These are phyloP conservation scores for Colletotrichum sp. DNA, from an alignment of 2,329 filamentous ascomycete species.

Conservation along the genomic window DNA sequence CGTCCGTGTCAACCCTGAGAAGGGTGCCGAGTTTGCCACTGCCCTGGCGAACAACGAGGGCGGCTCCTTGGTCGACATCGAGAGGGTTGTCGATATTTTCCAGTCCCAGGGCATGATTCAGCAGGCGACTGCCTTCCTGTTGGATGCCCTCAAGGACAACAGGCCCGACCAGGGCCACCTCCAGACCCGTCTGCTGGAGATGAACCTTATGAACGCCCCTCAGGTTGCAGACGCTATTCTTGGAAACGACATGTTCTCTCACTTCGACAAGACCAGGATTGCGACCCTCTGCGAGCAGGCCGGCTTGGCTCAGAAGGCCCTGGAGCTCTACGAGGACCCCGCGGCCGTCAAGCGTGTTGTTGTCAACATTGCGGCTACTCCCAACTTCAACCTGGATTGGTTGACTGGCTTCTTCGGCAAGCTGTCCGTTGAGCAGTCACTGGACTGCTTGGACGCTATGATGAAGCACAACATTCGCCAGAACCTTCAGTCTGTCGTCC, in stretches of 20 bases:
- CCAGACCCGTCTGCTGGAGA: constrained; percentile 94
- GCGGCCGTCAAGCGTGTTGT: constrained; percentile 89
- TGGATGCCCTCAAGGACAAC: constrained; percentile 95
- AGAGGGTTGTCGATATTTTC: constrained; percentile 97
- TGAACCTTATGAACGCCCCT: constrained; percentile 96
- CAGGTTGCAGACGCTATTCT: constrained; percentile 98
- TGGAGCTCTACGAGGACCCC: constrained; percentile 95
- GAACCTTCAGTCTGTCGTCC: constrained; percentile 92
- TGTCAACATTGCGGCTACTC: constrained; percentile 79
- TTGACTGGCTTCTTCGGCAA: constrained; percentile 91
- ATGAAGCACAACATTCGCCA: constrained; percentile 95
- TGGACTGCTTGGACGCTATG: constrained; percentile 96
- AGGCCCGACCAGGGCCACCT: constrained; percentile 90
- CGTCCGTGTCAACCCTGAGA: constrained; percentile 88
- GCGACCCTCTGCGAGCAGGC: constrained; percentile 92
- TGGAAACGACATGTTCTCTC: constrained; percentile 97
- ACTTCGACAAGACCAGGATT: constrained; percentile 92
- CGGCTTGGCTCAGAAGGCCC: constrained; percentile 81
- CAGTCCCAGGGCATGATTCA: constrained; percentile 98
- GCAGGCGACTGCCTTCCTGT: constrained; percentile 95
- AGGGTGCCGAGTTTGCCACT: constrained; percentile 94
- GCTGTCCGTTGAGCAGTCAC: constrained; percentile 91
- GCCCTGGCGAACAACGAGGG: constrained; percentile 88
- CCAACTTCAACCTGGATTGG: constrained; percentile 92
- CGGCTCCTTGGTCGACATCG: constrained; percentile 87